Evolutionary conservation across 805 yeast species (phyloP), one percentile per base, ranked within the genome.

Genomic region (Hanseniaspora guilliermondii): DNA sequence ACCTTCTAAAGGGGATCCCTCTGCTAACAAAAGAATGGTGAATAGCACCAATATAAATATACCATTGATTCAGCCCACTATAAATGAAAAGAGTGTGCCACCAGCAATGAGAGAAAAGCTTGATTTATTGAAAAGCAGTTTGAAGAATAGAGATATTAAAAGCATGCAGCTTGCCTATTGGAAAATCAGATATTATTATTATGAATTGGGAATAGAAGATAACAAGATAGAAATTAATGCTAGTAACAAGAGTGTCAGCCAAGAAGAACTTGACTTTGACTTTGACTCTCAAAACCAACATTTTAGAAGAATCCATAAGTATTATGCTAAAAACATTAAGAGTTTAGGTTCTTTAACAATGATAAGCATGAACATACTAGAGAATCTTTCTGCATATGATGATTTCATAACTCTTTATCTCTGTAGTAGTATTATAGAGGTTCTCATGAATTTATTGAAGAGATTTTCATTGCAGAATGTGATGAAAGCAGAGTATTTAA

Each of bases 401-500:
- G 57, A 3, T 73, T 83, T 58, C 70, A 77, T n/a, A 83, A 82
- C 58, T 91, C 85, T 60, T 68, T 78, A 3, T 70, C 82, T 1
- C 61, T 11, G 83, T 50, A 83, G 81, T 59, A 76, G 82, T 4
- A 69, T 82, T 2, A 71, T 83, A 0, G 76, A 77, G 1, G 74
- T 80, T 1, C 54, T 87, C 1, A 60, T 69, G 11, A 60, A 78
- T 21, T 63, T 93, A 21, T 64, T 83, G 35, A 76, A 76, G 60
- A 89, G 97, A 96, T 83, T 86, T 64, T 85, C 85, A 63, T 65
- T 75, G 9, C 83, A 79, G 45, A 96, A 93, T 64, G 70, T 87
- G 2, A 65, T 89, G 58, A 89, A 91, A 65, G 82, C 76, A 64
- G 94, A 87, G 64, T 85, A 82, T 60, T 69, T 91, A 14, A 66